Percentiles rank a stretch among this genome's conserved stretches.
These are phyloP conservation scores for Flaveria sonorensis DNA, from an alignment of 129 eudicot species.

Conservation along the genomic window DNA sequence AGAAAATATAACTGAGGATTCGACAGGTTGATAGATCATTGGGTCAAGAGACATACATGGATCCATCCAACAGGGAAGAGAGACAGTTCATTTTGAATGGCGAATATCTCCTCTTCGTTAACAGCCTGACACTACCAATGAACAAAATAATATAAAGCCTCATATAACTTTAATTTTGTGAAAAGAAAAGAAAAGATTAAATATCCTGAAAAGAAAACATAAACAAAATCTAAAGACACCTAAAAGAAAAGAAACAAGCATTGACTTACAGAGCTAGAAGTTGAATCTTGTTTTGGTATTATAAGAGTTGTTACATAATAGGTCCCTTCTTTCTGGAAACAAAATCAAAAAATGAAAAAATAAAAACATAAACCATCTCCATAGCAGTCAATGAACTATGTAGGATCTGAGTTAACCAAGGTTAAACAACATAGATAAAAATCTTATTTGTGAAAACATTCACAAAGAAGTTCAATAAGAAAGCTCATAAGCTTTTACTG, in stretches of 20 bases:
- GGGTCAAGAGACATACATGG: slow-evolving; percentile 54
- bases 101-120: slow-evolving; percentile 70
- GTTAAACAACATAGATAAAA: slow-evolving; percentile 2
- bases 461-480: slow-evolving; percentile 19
- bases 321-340: slow-evolving; percentile 59
- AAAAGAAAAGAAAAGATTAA: neutral
- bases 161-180: neutral
- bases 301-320: slow-evolving; percentile 67
- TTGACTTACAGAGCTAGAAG: slow-evolving; percentile 63
- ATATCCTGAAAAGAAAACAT: slow-evolving; percentile 9
- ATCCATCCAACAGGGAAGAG: slow-evolving; percentile 81
- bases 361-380: neutral
- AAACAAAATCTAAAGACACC: neutral
- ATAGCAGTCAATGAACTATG: neutral
- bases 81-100: slow-evolving; percentile 66
- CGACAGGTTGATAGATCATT: neutral
- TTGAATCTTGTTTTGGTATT: slow-evolving; percentile 75
- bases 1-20: neutral
- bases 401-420: neutral
- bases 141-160: slow-evolving; percentile 23
- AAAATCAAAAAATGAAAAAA: neutral
- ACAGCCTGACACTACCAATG: slow-evolving; percentile 64
- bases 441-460: neutral
- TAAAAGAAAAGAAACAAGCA: slow-evolving; percentile 9
- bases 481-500: slow-evolving; percentile 16